Evolutionary conservation across 257 asterid species (phyloP), one percentile per base, ranked within the genome.

Genomic region (Forsythia viridissima): DNA sequence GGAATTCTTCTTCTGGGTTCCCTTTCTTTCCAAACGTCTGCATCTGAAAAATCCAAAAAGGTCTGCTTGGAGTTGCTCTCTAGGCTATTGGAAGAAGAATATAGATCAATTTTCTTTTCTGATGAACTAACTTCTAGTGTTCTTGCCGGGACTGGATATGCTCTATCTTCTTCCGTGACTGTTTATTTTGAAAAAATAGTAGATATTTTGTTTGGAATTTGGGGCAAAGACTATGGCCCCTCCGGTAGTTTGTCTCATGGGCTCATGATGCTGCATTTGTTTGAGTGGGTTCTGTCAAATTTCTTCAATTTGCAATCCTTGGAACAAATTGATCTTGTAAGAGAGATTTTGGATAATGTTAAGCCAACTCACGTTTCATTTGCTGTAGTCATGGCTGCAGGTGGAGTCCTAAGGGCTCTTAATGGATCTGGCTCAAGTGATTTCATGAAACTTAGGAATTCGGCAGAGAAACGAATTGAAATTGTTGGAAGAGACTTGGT

Each of bases 111-210:
- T 75, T 88, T 82, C 79, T 80, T 81, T 75, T 86, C 89, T 40
- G 92, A 90, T 77, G 92, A 82, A 79, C 78, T 86, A 70, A 87
- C 88, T 51, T 87, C 92, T 6, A 74, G 78, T 76, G 85, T 89
- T 79, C 92, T 95, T 24, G 97, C 96, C 0, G 99, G 97, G 38
- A 88, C 84, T 82, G 97, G 97, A 57, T 93, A 92, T 83, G 97
- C 98, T 57, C 88, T 95, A 48, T 86, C 92, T 80, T 93, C 97
- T 74, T 71, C 92, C 10, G 76, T 78, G 73, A 84, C 76, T 59
- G 63, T 75, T 67, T 84, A 76, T 80, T 90, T 90, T 80, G 78
- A 81, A 73, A 88, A 86, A 85, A 77, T 87, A 82, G 43, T 93
- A 36, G 88, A 89, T 81, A 79, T 66, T 70, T 73, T 92, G 77